These are phyloP conservation scores for Claviceps spartinae DNA, from an alignment of 2,329 filamentous ascomycete species.

Conservation along the genomic window DNA sequence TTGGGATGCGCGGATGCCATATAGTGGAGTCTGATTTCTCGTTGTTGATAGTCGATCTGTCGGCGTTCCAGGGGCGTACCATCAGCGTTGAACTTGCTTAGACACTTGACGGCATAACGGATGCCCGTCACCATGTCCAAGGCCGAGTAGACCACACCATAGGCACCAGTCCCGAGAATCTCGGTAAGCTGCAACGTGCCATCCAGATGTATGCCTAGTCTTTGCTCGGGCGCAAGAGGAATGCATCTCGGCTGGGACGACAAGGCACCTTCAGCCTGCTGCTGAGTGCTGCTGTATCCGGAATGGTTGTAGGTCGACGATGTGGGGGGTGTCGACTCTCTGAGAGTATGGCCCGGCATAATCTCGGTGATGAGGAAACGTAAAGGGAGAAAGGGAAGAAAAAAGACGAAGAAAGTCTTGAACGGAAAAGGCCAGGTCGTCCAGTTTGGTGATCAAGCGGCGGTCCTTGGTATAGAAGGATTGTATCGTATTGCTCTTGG, in stretches of 20 bases:
- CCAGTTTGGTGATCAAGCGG: not conserved
- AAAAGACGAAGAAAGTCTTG: not conserved
- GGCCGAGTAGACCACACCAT: slow-evolving; percentile 89
- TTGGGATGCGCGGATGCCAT: slow-evolving; percentile 79
- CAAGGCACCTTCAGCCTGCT: slow-evolving; percentile 19
- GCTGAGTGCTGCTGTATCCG: slow-evolving; percentile 17
- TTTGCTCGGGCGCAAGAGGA: slow-evolving; percentile 62
- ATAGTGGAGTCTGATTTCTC: slow-evolving; percentile 87
- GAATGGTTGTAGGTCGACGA: slow-evolving; percentile 40
- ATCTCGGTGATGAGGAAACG: slow-evolving; percentile 20
- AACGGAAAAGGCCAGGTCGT: not conserved
- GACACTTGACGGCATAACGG: slow-evolving; percentile 88
- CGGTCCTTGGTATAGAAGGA: not conserved
- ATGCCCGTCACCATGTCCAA: slow-evolving; percentile 68
- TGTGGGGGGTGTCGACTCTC: slow-evolving; percentile 44
- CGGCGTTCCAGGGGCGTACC: slow-evolving; percentile 63
- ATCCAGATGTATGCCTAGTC: slow-evolving; percentile 71
- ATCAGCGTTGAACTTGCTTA: slow-evolving; percentile 75
- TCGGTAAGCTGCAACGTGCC: slow-evolving; percentile 70
- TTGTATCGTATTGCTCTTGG: too few relatives aligned
- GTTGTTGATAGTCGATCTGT: slow-evolving; percentile 79
- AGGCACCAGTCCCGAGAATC: slow-evolving; percentile 85
- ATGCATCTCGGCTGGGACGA: slow-evolving; percentile 33
- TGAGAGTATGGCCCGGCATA: slow-evolving; percentile 44
- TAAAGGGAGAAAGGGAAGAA: slow-evolving; percentile 4